phyloP scores from a whole-genome alignment of 2,329 filamentous ascomycete genomes.

The Davidsoniella eucalypti region DNA sequence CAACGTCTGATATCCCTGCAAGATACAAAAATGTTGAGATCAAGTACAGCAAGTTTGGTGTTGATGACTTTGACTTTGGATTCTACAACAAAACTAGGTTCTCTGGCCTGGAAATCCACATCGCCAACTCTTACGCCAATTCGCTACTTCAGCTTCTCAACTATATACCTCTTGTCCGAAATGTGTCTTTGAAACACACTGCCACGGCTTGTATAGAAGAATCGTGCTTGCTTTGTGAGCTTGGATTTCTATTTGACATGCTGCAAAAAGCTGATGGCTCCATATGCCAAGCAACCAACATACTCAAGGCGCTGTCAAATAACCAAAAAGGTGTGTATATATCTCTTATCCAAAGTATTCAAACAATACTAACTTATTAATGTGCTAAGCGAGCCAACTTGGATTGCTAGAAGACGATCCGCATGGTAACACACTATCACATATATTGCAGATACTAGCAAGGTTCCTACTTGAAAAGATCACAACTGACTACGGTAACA shows the following conservation, averaged over 20 bases:
- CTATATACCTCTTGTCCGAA: constrained; percentile 77
- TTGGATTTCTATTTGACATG: constrained; percentile 96
- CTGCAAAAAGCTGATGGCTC: constrained; percentile 85
- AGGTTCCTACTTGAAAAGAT: constrained; percentile 76
- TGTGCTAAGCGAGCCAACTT: constrained; percentile 35
- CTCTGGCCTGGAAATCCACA: constrained; percentile 89
- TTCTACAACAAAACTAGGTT: constrained; percentile 91
- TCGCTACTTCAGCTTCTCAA: constrained; percentile 79
- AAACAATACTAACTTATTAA: not conserved
- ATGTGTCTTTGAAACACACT: constrained; percentile 75
- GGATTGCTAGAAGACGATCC: constrained; percentile 75
- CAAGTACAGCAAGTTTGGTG: constrained; percentile 96
- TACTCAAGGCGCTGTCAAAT: constrained; percentile 75
- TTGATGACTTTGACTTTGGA: constrained; percentile 98
- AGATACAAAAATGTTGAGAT: constrained; percentile 94
- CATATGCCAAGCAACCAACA: constrained; percentile 90
- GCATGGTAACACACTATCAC: constrained; percentile 49
- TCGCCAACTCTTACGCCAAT: constrained; percentile 92
- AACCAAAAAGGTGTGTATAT: constrained; percentile 49
- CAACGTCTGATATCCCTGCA: constrained; percentile 62
- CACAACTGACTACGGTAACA: constrained; percentile 50
- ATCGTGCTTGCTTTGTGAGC: constrained; percentile 75
- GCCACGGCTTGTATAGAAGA: constrained; percentile 72
- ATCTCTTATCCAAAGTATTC: not conserved
- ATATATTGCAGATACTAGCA: constrained; percentile 65